Base-by-base conservation (phyloP, 202 grass and related monocot genomes). In the Panicum virgatum region DNA sequence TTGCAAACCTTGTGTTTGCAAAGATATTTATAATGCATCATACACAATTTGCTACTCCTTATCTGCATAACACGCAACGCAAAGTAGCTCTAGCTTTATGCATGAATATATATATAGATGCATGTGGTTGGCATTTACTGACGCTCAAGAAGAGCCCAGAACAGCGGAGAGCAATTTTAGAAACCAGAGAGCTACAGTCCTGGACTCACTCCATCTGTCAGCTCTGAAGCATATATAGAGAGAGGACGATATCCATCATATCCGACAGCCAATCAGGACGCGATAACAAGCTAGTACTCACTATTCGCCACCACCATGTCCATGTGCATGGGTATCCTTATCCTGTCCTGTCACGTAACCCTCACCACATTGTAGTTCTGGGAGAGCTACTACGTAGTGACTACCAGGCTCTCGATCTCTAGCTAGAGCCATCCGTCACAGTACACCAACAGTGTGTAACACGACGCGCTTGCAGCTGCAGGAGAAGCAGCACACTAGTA, bases 171-270 rank as follows among this genome's bases (percentile, higher is more conserved):
- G 23, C 34, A 39, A 69, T 44, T 32, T 47, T 76, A 20, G 30
- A 38, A 82, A 18, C 14, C 20, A 52, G 80, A 39, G 6, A 44
- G 36, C 12, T 30, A 44, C 81, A 43, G 75, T 75, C 34, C 6
- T 11, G 13, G 65, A 22, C 26, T 12, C 15, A 51, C 52, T 69
- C 42, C 9, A 30, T 9, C 39, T 12, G 42, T 52, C 30, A 50
- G 20, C 18, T 61, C 71, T 12, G 50, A 25, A 69, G 16, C 23
- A 27, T 9, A n/a, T n/a, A n/a, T n/a, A n/a, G n/a, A 76, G 23
- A 23, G 44, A 53, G 25, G 46, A 70, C 72, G 23, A 77, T n/a
- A 82, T 34, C 20, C n/a, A n/a, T n/a, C 72, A 12, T 56, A 77
- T 64, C 73, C 15, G 36, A 64, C 23, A 54, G 69, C 29, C 59